Base-by-base conservation (phyloP, 1,284 basidiomycete genomes). In the Leccinum griseonigrum region DNA sequence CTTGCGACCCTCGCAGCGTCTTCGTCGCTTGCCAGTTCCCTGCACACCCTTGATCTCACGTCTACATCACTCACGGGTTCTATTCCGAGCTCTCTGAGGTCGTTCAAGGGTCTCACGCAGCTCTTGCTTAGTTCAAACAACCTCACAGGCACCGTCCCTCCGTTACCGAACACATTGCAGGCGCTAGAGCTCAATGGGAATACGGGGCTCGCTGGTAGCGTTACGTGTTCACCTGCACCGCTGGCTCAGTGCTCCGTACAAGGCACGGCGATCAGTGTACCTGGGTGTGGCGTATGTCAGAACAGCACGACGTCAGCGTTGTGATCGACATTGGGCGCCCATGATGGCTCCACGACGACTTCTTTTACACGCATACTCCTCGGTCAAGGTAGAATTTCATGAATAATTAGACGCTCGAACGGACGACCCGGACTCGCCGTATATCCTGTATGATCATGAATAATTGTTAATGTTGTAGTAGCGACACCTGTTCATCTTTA, bases 11-110 rank as follows among this genome's bases (percentile, higher is more conserved):
- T 82, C 3, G 69, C 73, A 29, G 68, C 68, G 0, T 78, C 79
- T 31, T 60, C 71, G 4, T 71, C 75, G 11, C 69, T 83, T 3
- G 71, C 72, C 6, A 60, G 66, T 0, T 78, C 77, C 4, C 62
- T 81, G 36, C 72, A 73, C 50, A 75, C 77, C 0, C 72, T 82
- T 7, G 76, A 77, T 40, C 65, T 77, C 11, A 75, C 76, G 4
- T 74, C 71, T 3, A 77, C 77, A 10, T 69, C 68, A 10, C 66
- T 78, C 14, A 70, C 72, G 4, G 71, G 70, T n/a, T 54, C 69
- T 16, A 70, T 77, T 29, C 76, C 77, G 2, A 58, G 61, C 7
- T 13, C 64, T 3, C 32, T 76, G 26, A 66, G 69, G 8, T 67
- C 69, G 14, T 70, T 76, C 22, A 67, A 61, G 6, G 60, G 64